Evolutionary conservation across 1,284 basidiomycete genomes (phyloP), one percentile per base, ranked within the genome.

Genomic region (Pterulicium gracile): DNA sequence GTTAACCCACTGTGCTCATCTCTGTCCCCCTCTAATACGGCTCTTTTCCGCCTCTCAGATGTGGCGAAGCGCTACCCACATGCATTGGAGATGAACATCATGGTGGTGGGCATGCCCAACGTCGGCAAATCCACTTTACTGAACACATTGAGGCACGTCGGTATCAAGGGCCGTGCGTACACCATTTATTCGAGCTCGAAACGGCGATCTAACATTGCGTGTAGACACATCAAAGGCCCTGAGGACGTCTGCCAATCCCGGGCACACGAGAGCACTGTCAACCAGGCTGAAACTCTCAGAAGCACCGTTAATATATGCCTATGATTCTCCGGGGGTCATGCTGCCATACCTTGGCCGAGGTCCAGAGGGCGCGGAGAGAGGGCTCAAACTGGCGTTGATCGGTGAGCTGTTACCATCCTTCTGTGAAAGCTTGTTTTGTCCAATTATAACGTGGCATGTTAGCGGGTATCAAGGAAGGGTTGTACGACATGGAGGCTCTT

Each of bases 91-190:
- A 66, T 89, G 52, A 91, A 92, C 57, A 80, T 97, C 4, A 73
- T 96, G 3, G 89, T 96, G 19, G 81, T 94, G 45, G 95, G 95
- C 19, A 98, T 98, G 95, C 95, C 95, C 3, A 98, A 98, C 60
- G 93, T 98, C 36, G 96, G 96, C 43, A 99, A 98, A 67, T 96
- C 92, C 21, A 93, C 90, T 2, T 65, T 98, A 44, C 68, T 98
- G 13, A 98, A 98, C 59, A 81, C 88, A 0, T 71, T 98, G n/a
- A 77, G 96, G 36, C 81, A 83, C 56, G 83, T 84, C 51, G 95
- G 94, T 3, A 87, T 95, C 23, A 72, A 78, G 50, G 91, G 90
- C 59, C 86, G 91, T 92, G 61, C 54, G 77, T 72, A 21, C 14
- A 27, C 36, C 35, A 42, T 18, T 18, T 40, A 43, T 46, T 36